Evolutionary conservation across 2,329 filamentous ascomycete species (phyloP).

Genomic region (Acrocalymma vagum): DNA sequence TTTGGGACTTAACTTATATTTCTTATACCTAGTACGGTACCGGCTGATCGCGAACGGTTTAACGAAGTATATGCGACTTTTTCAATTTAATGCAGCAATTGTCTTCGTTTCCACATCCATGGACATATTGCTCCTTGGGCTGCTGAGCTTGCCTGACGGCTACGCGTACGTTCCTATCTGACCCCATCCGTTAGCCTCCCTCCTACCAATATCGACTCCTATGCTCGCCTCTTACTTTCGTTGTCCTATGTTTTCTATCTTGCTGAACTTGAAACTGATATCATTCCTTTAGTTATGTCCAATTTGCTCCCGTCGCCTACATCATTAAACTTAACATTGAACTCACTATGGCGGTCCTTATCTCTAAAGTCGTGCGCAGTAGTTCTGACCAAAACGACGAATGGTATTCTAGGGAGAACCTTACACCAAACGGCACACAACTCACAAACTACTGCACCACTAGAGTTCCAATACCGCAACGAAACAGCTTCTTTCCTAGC

Average conservation of each 20-base stretch:
- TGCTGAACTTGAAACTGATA: conserved; percentile 2
- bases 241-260: background rate
- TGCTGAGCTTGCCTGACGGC: conserved; percentile 34
- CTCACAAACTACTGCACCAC: too few species aligned
- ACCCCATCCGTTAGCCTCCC: background rate
- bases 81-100: conserved; percentile 42
- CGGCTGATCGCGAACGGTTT: conserved; percentile 41
- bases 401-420: too few species aligned
- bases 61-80: conserved; percentile 42
- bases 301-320: conserved; percentile 45
- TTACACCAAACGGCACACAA: too few species aligned
- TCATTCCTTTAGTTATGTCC: too few species aligned
- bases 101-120: conserved; percentile 42
- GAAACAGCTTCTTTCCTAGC: too few species aligned
- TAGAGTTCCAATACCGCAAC: too few species aligned
- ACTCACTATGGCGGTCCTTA: conserved; percentile 45
- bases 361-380: conserved; percentile 33
- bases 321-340: conserved; percentile 50
- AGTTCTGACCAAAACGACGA: too few species aligned
- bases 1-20: conserved; percentile 57
- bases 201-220: background rate
- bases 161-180: conserved; percentile 27
- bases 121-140: conserved; percentile 42
- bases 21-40: conserved; percentile 47
- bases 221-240: background rate